These are phyloP conservation scores for Diospyros kaki DNA, from an alignment of 148 eudicot species.

Conservation along the genomic window DNA sequence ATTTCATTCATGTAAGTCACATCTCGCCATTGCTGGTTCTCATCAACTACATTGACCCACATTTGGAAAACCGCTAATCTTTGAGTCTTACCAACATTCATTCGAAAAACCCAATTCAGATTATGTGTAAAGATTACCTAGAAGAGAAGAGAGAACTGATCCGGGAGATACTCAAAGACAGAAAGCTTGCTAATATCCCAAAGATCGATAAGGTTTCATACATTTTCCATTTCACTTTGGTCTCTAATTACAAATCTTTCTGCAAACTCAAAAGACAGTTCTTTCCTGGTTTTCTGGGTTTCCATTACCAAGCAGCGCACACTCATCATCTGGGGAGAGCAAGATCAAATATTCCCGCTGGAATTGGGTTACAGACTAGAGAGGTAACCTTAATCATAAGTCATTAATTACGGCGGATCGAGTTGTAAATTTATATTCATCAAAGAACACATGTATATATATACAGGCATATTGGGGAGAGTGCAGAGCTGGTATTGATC, in stretches of 20 bases:
- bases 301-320: slow-evolving; percentile 38
- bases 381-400: slow-evolving; percentile 29
- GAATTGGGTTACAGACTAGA: slow-evolving; percentile 61
- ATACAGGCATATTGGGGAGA: slow-evolving; percentile 67
- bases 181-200: slow-evolving; percentile 43
- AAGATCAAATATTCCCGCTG: slow-evolving; percentile 69
- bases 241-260: not conserved
- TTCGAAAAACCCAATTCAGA: slow-evolving; percentile 22
- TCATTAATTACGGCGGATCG: no score
- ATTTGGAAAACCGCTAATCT: no score
- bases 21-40: no score
- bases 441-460: not conserved
- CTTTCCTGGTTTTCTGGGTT: no score
- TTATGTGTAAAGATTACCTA: slow-evolving; percentile 56
- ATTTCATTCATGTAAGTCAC: slow-evolving; percentile 59
- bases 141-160: slow-evolving; percentile 64
- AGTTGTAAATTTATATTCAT: not conserved
- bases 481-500: slow-evolving; percentile 47
- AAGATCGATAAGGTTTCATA: slow-evolving; percentile 51
- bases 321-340: slow-evolving; percentile 80
- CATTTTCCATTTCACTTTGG: not conserved
- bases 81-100: no score
- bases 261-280: no score
- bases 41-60: no score
- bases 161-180: slow-evolving; percentile 42